Conservation (phyloP, 768 basidiomycete genomes). For the Macrolepiota dolichaula region DNA sequence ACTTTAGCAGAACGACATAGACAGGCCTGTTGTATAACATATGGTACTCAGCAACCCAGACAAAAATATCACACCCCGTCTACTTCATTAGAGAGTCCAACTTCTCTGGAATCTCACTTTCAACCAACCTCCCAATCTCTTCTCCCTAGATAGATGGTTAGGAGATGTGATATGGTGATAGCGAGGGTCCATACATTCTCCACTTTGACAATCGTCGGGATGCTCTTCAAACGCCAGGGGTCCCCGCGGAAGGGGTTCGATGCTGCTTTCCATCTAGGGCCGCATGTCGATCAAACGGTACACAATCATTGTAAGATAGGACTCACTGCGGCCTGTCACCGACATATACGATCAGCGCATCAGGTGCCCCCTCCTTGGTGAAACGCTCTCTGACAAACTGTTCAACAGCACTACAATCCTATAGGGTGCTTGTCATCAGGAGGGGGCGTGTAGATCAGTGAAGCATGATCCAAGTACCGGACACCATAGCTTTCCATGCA, state of each 20-base stretch:
- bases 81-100: conserved; percentile 28
- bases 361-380: conserved; percentile 36
- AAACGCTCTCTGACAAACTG: conserved; percentile 51
- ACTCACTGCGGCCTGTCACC: conserved; percentile 63
- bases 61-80: background rate
- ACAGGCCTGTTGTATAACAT: background rate
- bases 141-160: conserved; percentile 26
- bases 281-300: background rate
- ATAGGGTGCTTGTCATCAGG: background rate
- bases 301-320: background rate
- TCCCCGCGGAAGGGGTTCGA: conserved; percentile 55
- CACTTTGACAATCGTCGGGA: conserved; percentile 68
- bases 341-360: conserved; percentile 64
- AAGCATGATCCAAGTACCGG: conserved; percentile 37
- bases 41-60: background rate
- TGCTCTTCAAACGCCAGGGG: conserved; percentile 55
- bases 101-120: conserved; percentile 28
- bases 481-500: conserved; percentile 67
- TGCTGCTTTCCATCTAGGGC: conserved; percentile 60
- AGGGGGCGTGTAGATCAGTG: background rate
- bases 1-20: conserved; percentile 40
- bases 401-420: conserved; percentile 71
- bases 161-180: background rate
- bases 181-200: conserved; percentile 42
- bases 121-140: conserved; percentile 40